Base-by-base conservation (phyloP, 345 rosid genomes). In the Gossypium herbaceum region DNA sequence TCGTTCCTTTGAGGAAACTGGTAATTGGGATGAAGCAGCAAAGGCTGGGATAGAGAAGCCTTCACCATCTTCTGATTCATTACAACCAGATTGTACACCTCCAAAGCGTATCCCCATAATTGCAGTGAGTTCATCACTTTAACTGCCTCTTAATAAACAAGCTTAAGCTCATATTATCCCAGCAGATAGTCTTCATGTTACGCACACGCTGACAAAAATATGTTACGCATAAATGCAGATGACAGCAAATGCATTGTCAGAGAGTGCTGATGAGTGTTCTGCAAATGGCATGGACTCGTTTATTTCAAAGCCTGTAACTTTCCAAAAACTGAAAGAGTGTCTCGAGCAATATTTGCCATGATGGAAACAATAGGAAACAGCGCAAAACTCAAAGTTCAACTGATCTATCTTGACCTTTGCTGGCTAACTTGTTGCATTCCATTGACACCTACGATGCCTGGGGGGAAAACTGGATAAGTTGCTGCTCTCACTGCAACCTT, bases 261-360 rank as follows among this genome's bases (percentile, higher is more conserved):
- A 92, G 81, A 92, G 97, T 77, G 90, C 91, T 71, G 97, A 91
- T 12, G 97, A 94, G 77, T 94, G 98, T 81, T 94, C 56, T 52
- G 90, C 90, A 64, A 94, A 89, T 68, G 98, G 98, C 60, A 94
- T 94, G 97, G 94, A 92, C 71, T 91, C 98, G 0, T 94, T 91
- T 77, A 90, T 91, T 72, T 92, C 98, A 11, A 92, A 94, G 80
- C 98, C 98, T n/a, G 88, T 91, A 68, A 92, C 97, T 12, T 88
- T 87, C 79, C 92, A 87, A 72, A 94, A 91, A 75, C 80, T 92
- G 45, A 89, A 80, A 81, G 91, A 86, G 76, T 94, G 97, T 78
- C 81, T 94, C 8, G 88, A 85, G 67, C 83, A 87, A 75, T 86
- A 88, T 79, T 76, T 87, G 62, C 78, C 83, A 29, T 86, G 85